Evolutionary conservation across 225 moss, liverwort and hornwort species (phyloP), one percentile per base, ranked within the genome.

Genomic region (Bryum argenteum): DNA sequence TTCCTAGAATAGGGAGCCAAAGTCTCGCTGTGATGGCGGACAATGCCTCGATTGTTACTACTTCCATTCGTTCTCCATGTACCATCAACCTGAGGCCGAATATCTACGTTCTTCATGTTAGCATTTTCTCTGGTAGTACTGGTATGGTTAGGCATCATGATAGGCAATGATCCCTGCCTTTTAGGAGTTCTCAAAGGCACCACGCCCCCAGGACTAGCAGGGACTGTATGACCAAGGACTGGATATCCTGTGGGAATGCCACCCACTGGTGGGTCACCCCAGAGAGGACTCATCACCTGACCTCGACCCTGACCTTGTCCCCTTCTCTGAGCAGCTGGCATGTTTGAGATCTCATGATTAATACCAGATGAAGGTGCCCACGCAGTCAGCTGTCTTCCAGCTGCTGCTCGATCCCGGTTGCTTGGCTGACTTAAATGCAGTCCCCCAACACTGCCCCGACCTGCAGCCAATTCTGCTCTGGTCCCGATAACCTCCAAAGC

Each of bases 21-120:
- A 58, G 70, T 73, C 48, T 83, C 83, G 78, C 71, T 93, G 52
- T 77, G 86, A 48, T 75, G 45, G 44, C 65, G 68, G 67, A 67
- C 40, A 69, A 77, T 52, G 18, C 86, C 89, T 73, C 72, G 78
- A 73, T 75, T 80, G 28, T 77, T 76, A 44, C 77, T 76, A 44
- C 77, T 89, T 67, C 74, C 82, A 70, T 80, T 86, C 52, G 69
- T 70, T 80, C 87, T 91, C 89, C 89, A 85, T 1, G 73, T 64
- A 39, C 84, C 85, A 78, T 87, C 83, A 38, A 65, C 18, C 61
- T 79, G 82, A 64, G 76, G 41, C 67, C 71, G 80, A 63, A 61
- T 72, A 15, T 88, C 89, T 60, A 53, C 70, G 67, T 81, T 83
- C 69, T 85, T 91, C 17, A 65, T 2, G 43, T 55, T 87, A 50